Conservation (phyloP, 73 alveolate species). For the Symbiodinium natans region DNA sequence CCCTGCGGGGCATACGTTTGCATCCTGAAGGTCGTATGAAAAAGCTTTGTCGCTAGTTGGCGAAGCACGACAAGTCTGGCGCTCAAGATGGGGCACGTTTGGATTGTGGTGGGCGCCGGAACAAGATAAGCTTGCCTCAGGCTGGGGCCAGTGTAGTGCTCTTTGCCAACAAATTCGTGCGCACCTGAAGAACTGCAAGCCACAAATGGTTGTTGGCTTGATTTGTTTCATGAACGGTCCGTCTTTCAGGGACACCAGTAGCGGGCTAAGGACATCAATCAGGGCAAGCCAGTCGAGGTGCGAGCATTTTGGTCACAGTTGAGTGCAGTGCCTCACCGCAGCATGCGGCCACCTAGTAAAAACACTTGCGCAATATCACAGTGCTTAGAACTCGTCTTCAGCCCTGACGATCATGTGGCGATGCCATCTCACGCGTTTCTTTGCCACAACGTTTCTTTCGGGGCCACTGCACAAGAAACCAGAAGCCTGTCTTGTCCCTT, state of each 20-base stretch:
- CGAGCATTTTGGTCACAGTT: neutral
- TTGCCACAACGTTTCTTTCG: too few relatives aligned
- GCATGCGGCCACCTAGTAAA: too few relatives aligned
- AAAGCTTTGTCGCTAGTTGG: slow-evolving; percentile 23
- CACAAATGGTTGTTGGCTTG: neutral
- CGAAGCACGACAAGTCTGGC: slow-evolving; percentile 18
- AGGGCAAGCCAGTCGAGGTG: slow-evolving; percentile 20
- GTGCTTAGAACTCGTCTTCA: too few relatives aligned
- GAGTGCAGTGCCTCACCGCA: neutral
- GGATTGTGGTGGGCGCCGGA: neutral
- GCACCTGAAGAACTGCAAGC: neutral
- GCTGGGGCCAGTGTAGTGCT: slow-evolving; percentile 91
- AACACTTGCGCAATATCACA: neutral
- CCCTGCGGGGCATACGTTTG: too few relatives aligned
- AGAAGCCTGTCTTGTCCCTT: too few relatives aligned
- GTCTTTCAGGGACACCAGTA: neutral
- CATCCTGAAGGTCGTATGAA: slow-evolving; percentile 26
- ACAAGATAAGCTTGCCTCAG: neutral
- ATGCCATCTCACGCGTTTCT: too few relatives aligned
- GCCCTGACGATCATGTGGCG: too few relatives aligned
- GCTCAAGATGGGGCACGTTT: neutral
- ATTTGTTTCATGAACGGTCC: neutral
- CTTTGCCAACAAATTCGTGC: slow-evolving; percentile 71
- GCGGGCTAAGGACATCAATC: slow-evolving; percentile 22
- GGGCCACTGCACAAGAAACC: too few relatives aligned